These are phyloP conservation scores for Iberis pinnata DNA, from an alignment of 345 rosid genomes.

Conservation along the genomic window DNA sequence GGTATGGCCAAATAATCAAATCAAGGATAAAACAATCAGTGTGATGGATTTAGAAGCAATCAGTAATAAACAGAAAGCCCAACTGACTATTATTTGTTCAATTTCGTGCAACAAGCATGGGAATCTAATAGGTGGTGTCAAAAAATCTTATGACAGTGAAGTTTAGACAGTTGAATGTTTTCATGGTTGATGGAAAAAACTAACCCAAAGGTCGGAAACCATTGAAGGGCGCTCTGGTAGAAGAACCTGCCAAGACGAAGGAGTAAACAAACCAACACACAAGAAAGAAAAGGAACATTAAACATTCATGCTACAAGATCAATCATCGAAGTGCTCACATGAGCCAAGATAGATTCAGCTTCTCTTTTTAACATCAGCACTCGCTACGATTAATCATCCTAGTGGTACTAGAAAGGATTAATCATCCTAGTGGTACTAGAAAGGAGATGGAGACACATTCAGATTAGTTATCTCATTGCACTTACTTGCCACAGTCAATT, in stretches of 20 bases:
- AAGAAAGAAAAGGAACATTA: background rate
- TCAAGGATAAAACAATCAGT: background rate
- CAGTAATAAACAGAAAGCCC: background rate
- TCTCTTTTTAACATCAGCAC: background rate
- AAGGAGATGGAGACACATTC: background rate
- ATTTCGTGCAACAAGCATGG: conserved; percentile 1
- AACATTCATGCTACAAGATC: conserved; percentile 11
- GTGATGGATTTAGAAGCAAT: background rate
- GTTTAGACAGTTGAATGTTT: background rate
- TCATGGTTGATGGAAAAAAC: conserved; percentile 22
- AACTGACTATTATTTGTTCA: background rate
- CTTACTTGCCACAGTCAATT: conserved; percentile 93
- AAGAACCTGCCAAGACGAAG: conserved; percentile 56
- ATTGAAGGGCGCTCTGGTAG: conserved; percentile 83
- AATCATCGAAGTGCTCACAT: background rate
- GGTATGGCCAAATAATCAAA: conserved; percentile 19
- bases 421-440: too few species aligned
- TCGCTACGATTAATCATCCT: background rate
- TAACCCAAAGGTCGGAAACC: conserved; percentile 82
- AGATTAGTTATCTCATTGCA: conserved; percentile 9
- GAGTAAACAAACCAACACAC: background rate
- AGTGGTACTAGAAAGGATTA: too few species aligned
- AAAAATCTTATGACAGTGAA: background rate
- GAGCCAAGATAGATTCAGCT: background rate
- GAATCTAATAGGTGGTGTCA: too few species aligned